A percentile compares a stretch with the other conserved stretches of the same genome.
phyloP scores from a whole-genome alignment of 2,329 filamentous ascomycete species.

The Fusarium pseudograminearum region DNA sequence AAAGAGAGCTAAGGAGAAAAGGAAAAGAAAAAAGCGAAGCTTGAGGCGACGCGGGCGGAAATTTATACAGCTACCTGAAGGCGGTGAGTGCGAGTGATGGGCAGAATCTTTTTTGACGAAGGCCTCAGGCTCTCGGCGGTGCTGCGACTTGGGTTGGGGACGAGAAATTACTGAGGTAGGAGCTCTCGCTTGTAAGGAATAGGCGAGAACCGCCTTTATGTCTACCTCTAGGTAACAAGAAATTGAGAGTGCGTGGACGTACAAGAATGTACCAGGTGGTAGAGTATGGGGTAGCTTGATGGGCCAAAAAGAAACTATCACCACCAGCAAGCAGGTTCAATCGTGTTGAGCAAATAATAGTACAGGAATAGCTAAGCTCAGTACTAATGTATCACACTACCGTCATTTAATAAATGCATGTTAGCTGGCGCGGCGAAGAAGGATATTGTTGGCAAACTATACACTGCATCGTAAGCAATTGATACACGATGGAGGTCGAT shows the following conservation, averaged over 20 bases:
- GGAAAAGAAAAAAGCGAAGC: conserved; percentile 43
- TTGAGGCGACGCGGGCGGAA: conserved; percentile 6
- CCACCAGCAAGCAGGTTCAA: background rate
- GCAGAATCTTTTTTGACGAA: conserved; percentile 44
- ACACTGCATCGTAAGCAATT: too few species aligned
- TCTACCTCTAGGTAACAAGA: background rate
- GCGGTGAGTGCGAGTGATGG: conserved; percentile 46
- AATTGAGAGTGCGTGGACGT: background rate
- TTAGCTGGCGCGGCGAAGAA: background rate
- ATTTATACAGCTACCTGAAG: conserved; percentile 41
- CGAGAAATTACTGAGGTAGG: conserved; percentile 25
- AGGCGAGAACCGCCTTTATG: background rate
- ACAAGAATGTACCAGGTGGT: background rate
- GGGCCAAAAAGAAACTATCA: background rate
- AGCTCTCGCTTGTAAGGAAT: background rate
- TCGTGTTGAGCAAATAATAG: background rate
- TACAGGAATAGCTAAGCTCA: background rate
- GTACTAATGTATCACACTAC: background rate
- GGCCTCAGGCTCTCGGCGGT: conserved; percentile 15
- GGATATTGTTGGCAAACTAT: background rate
- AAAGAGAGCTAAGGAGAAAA: conserved; percentile 59
- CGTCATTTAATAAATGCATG: background rate
- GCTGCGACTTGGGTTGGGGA: conserved; percentile 18
- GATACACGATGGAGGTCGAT: too few species aligned
- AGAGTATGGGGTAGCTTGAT: conserved; percentile 3